Conservation (phyloP, 768 basidiomycete species). For the Mrakia hoshinonis region DNA sequence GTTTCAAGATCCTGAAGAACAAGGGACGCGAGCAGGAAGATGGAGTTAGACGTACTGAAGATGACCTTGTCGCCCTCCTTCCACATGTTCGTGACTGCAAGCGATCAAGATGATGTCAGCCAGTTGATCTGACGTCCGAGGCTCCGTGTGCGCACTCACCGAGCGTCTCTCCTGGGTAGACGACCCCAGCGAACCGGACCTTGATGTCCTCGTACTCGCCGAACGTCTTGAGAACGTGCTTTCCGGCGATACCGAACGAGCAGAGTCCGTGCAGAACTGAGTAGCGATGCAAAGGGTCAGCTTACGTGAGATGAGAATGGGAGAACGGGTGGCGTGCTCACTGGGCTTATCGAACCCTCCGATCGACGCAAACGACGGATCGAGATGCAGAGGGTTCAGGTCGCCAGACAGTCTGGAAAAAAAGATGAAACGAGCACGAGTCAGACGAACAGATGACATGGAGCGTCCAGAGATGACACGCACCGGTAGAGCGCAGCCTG, state of each 20-base stretch:
- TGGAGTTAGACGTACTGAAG: conserved; percentile 57
- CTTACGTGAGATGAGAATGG: conserved; percentile 33
- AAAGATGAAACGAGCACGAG: neutral
- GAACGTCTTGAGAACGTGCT: conserved; percentile 80
- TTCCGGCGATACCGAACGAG: conserved; percentile 83
- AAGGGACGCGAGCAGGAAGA: neutral
- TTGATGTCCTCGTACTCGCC: conserved; percentile 88
- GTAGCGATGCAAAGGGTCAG: neutral
- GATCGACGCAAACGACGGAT: conserved; percentile 84
- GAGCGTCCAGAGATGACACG: no score
- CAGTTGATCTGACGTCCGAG: no score
- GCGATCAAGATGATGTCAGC: no score
- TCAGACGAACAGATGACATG: neutral
- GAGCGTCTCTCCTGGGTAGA: conserved; percentile 91
- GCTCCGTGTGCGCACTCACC: no score
- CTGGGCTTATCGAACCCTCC: conserved; percentile 89
- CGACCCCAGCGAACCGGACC: conserved; percentile 57
- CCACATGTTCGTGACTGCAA: conserved; percentile 84
- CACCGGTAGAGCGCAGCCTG: conserved; percentile 92
- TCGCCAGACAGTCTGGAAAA: conserved; percentile 74
- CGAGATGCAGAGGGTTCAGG: conserved; percentile 82
- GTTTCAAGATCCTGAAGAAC: neutral
- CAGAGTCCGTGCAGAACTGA: conserved; percentile 58
- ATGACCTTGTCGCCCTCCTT: conserved; percentile 84
- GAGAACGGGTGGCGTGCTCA: conserved; percentile 44